These are phyloP conservation scores for Pisolithus marmoratus DNA, from an alignment of 768 basidiomycete genomes.

Conservation along the genomic window DNA sequence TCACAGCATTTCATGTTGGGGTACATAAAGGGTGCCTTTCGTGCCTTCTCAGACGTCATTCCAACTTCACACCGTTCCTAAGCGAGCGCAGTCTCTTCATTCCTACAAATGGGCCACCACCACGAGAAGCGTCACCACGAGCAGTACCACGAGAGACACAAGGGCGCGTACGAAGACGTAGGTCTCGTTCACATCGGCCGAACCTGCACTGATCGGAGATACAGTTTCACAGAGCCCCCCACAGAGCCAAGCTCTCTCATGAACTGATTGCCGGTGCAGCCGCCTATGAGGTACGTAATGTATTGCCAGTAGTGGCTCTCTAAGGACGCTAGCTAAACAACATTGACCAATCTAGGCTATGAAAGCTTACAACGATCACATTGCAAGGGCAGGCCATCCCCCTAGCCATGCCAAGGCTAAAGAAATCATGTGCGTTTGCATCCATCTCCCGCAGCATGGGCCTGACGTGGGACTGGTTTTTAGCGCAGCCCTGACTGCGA, in stretches of 20 bases:
- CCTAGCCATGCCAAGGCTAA: no score
- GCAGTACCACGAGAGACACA: background rate
- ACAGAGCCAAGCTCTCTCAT: conserved; percentile 57
- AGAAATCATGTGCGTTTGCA: no score
- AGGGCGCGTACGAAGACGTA: conserved; percentile 16
- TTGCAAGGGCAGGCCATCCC: no score
- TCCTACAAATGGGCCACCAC: conserved; percentile 1
- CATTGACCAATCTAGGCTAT: no score
- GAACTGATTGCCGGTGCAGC: conserved; percentile 66
- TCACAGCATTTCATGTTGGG: background rate
- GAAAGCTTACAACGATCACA: no score
- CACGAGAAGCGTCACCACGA: conserved; percentile 11
- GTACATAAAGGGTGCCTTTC: background rate
- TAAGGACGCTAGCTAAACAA: no score
- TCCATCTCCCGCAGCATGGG: no score
- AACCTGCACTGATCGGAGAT: background rate
- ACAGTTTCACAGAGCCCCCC: conserved; percentile 44
- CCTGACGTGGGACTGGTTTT: no score
- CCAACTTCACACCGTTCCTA: background rate
- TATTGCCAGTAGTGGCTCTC: no score
- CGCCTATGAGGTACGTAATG: conserved; percentile 45
- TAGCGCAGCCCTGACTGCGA: no score
- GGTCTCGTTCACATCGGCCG: background rate
- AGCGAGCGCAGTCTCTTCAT: background rate
- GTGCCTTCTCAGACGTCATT: background rate